These are phyloP conservation scores for Aureobasidium lini DNA, from an alignment of 2,329 filamentous ascomycete species.

Conservation along the genomic window DNA sequence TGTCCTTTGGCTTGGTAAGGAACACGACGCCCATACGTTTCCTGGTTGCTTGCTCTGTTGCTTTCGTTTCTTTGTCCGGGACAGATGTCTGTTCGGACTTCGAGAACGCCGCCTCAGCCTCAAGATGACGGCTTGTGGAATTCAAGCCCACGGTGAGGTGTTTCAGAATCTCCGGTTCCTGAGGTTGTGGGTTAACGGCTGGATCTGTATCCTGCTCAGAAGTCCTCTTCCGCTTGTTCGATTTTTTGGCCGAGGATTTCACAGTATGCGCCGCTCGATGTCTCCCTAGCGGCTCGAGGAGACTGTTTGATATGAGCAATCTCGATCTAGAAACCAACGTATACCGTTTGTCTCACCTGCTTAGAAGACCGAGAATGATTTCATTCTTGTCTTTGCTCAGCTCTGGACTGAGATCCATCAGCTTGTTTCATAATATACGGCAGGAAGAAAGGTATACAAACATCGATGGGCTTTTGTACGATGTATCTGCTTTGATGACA, in stretches of 20 bases:
- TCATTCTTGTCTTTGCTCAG: slow-evolving; percentile 6
- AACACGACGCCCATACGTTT: slow-evolving; percentile 16
- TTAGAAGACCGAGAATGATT: not conserved
- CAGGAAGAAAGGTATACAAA: not conserved
- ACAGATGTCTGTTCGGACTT: not conserved
- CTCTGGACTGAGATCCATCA: slow-evolving; percentile 6
- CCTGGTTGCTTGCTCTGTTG: not conserved
- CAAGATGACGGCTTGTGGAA: slow-evolving; percentile 53
- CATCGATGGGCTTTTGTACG: not conserved
- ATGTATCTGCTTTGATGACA: slow-evolving; percentile 6
- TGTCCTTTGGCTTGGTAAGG: slow-evolving; percentile 22
- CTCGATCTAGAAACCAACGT: not conserved
- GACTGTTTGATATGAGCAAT: slow-evolving; percentile 34
- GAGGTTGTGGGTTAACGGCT: not conserved
- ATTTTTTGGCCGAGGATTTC: slow-evolving; percentile 37
- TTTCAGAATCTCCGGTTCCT: slow-evolving; percentile 46
- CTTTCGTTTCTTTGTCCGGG: not conserved
- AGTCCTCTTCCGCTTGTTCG: slow-evolving; percentile 24
- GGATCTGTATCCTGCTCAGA: not conserved
- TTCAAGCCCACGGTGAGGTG: slow-evolving; percentile 59
- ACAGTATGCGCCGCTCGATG: slow-evolving; percentile 49
- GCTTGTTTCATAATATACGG: not conserved
- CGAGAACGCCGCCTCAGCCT: slow-evolving; percentile 32
- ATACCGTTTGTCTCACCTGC: not conserved
- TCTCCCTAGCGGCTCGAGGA: slow-evolving; percentile 57